phyloP scores from a whole-genome alignment of 805 yeast genomes.

The Saccharomycopsis sp. region DNA sequence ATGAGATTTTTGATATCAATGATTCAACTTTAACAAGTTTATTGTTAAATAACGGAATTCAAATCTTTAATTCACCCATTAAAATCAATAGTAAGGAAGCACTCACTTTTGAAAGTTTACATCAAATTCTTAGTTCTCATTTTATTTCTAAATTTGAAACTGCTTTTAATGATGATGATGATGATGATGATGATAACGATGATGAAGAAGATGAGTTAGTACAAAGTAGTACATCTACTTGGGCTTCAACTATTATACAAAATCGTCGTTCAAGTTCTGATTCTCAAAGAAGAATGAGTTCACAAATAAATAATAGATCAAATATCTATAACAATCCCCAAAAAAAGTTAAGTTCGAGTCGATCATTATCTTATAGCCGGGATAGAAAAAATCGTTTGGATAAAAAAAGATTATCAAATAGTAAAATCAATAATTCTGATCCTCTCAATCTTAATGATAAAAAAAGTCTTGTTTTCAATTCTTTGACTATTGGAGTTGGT shows the following conservation, averaged over 20 bases:
- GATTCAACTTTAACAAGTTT: conserved; percentile 10
- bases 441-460: conserved; percentile 13
- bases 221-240: conserved; percentile 13
- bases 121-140: conserved; percentile 5
- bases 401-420: conserved; percentile 8
- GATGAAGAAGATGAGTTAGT: conserved; percentile 2
- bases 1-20: conserved; percentile 4
- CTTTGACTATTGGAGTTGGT: conserved; percentile 11
- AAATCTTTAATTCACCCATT: conserved; percentile 12
- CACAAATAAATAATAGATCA: not conserved
- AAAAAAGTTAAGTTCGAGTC: conserved; percentile 3
- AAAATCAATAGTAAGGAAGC: conserved; percentile 6
- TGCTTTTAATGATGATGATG: conserved; percentile 1
- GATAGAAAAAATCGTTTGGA: conserved; percentile 8
- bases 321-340: not conserved
- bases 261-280: not conserved
- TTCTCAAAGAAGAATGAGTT: not conserved
- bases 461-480: conserved; percentile 5
- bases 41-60: conserved; percentile 11
- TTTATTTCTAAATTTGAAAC: conserved; percentile 5
- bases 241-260: conserved; percentile 18
- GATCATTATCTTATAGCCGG: not conserved
- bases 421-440: conserved; percentile 12
- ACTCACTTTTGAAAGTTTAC: conserved; percentile 5
- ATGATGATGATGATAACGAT: not conserved